phyloP scores from a whole-genome alignment of 2,329 filamentous ascomycete species.

The Allantophomopsis lycopodina region DNA sequence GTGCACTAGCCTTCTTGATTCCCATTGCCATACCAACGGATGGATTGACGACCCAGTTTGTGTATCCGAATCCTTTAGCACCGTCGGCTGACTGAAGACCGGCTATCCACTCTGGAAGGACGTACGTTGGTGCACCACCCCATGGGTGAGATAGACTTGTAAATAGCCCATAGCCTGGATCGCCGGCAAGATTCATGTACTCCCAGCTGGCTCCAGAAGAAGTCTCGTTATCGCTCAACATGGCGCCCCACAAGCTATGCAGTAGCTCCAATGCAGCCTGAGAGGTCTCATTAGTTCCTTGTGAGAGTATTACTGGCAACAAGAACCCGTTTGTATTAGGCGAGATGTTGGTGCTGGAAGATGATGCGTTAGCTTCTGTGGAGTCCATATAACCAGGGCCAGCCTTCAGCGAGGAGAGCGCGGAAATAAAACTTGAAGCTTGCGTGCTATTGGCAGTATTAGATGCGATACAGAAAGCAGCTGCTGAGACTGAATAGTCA shows the following conservation, averaged over 20 bases:
- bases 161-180: constrained; percentile 25
- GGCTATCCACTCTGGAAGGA: constrained; percentile 22
- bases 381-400: constrained; percentile 22
- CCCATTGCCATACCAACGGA: constrained; percentile 13
- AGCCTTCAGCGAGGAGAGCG: constrained; percentile 17
- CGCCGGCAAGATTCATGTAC: constrained; percentile 23
- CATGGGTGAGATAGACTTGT: constrained; percentile 29
- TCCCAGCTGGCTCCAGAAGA: constrained; percentile 29
- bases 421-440: constrained; percentile 15
- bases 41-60: constrained; percentile 15
- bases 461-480: constrained; percentile 20
- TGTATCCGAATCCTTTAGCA: constrained; percentile 11
- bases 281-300: constrained; percentile 11
- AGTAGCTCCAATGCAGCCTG: constrained; percentile 16
- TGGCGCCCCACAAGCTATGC: constrained; percentile 24
- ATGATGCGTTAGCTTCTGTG: constrained; percentile 6
- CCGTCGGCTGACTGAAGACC: constrained; percentile 11
- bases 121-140: constrained; percentile 29
- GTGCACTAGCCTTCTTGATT: constrained; percentile 12
- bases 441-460: constrained; percentile 19
- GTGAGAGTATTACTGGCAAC: constrained; percentile 21
- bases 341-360: constrained; percentile 19
- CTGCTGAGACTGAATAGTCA: constrained; percentile 20
- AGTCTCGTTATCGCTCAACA: constrained; percentile 22
- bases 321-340: constrained; percentile 32